phyloP scores from a whole-genome alignment of 208 protist genomes.

The Crithidia mellificae region DNA sequence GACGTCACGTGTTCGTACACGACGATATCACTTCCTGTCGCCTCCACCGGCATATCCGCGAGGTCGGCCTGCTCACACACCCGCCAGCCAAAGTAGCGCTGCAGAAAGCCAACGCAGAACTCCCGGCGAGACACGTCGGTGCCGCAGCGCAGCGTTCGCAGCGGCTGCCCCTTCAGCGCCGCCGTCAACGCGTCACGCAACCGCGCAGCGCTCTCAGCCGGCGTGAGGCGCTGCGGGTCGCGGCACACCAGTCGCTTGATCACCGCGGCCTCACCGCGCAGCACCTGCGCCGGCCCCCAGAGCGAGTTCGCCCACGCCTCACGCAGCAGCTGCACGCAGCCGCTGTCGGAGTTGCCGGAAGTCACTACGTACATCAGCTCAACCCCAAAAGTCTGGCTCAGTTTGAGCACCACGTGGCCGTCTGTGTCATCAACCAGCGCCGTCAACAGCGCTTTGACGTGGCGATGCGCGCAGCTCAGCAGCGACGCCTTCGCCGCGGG shows the following conservation, averaged over 20 bases:
- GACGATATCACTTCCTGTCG: constrained; percentile 5
- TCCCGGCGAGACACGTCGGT: constrained; percentile 11
- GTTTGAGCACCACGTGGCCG: constrained; percentile 22
- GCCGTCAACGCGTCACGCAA: neutral
- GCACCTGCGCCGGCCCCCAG: constrained; percentile 30
- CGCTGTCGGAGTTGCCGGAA: neutral
- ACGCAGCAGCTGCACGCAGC: constrained; percentile 28
- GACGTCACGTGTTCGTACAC: constrained; percentile 9
- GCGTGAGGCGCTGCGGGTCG: neutral
- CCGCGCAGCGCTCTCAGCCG: neutral
- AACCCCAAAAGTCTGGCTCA: constrained; percentile 35
- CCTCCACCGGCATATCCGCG: neutral
- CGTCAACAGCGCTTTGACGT: constrained; percentile 5
- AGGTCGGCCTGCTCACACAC: constrained; percentile 29
- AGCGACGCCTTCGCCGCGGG: neutral
- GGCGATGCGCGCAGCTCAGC: constrained; percentile 5
- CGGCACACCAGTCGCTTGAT: constrained; percentile 16
- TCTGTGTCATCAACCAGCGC: constrained; percentile 2
- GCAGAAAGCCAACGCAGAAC: constrained; percentile 44
- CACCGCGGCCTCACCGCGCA: constrained; percentile 13
- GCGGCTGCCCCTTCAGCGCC: neutral
- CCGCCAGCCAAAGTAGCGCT: constrained; percentile 44
- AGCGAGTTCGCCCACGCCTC: constrained; percentile 12
- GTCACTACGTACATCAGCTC: constrained; percentile 14
- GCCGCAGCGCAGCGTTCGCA: constrained; percentile 7